Base-by-base conservation (phyloP, 2,329 filamentous ascomycete species). In the Cladophialophora bantiana region DNA sequence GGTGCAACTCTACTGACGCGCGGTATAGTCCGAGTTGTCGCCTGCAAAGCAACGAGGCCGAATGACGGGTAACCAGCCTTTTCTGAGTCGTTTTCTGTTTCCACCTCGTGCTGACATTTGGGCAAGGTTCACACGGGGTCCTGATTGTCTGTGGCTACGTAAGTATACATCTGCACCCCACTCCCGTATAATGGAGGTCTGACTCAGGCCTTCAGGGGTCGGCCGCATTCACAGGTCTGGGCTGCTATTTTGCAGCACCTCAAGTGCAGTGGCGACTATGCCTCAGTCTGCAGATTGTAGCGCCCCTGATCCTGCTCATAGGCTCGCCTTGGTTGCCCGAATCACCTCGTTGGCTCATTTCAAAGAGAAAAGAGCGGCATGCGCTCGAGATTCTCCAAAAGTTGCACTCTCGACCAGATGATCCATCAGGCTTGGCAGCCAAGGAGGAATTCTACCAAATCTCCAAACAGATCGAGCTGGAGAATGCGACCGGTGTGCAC, bases 281-380 rank as follows among this genome's bases (percentile, higher is more conserved):
- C 18, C 65, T 67, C 56, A 64, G 65, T 0, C 77, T 83, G 50
- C 80, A 82, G 68, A 75, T 73, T 40, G 71, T 78, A 3, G 78
- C 78, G 15, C 76, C 81, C 0, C 63, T 82, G 9, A 70, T 80
- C 15, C 74, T 83, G 3, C 75, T 82, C 1, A 72, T 74, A 9
- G 78, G 77, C n/a, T 77, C 73, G 52, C 73, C 73, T 12, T 78
- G 75, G 70, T 74, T 83, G 10, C 66, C 66, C 6, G 78, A 77
- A 63, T 81, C 79, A 9, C 81, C 80, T 12, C 76, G 80, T 52
- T 82, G 79, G 79, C 75, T 82, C 9, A 68, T 83, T 12, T 76
- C 78, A 7, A 77, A 83, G 57, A 80, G 77, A 59, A 74, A 78
- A 3, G 61, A 72, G 26, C 53, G 80, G 0, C 78, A 83, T 74